Conservation (phyloP, 139 green algal genomes). For the Edaphochlamys debaryana region DNA sequence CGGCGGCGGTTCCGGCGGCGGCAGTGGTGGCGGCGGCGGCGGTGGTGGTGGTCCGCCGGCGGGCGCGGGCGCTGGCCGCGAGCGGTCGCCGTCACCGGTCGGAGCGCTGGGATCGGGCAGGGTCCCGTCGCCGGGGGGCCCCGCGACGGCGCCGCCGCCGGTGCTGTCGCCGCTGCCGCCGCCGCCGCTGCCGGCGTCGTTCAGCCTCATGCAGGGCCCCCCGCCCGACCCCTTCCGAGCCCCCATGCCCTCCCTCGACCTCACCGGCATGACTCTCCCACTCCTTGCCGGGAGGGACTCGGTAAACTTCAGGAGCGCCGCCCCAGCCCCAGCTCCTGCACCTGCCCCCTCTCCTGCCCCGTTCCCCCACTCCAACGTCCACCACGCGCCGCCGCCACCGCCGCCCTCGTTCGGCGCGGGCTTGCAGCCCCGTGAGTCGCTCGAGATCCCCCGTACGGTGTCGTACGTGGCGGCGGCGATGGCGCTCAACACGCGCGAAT, state of each 20-base stretch:
- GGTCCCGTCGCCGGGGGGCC: no score
- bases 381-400: constrained; percentile 12
- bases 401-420: not conserved
- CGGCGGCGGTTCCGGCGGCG: not conserved
- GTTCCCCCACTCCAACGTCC: not conserved
- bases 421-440: not conserved
- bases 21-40: not conserved
- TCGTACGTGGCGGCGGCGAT: not conserved
- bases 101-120: no score
- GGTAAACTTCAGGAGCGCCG: no score
- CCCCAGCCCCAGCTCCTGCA: no score
- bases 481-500: constrained; percentile 1
- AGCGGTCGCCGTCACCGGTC: no score
- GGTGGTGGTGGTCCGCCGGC: no score
- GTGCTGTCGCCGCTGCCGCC: not conserved
- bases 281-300: not conserved
- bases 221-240: constrained; percentile 23
- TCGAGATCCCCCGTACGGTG: no score
- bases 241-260: not conserved
- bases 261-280: not conserved
- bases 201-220: not conserved
- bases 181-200: not conserved
- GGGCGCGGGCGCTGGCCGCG: no score
- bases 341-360: not conserved
- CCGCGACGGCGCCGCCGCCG: not conserved